A percentile compares a stretch with the other conserved stretches of the same genome.
Evolutionary conservation across 2,329 filamentous ascomycete genomes (phyloP).

Genomic region (Leptographium lundbergii): DNA sequence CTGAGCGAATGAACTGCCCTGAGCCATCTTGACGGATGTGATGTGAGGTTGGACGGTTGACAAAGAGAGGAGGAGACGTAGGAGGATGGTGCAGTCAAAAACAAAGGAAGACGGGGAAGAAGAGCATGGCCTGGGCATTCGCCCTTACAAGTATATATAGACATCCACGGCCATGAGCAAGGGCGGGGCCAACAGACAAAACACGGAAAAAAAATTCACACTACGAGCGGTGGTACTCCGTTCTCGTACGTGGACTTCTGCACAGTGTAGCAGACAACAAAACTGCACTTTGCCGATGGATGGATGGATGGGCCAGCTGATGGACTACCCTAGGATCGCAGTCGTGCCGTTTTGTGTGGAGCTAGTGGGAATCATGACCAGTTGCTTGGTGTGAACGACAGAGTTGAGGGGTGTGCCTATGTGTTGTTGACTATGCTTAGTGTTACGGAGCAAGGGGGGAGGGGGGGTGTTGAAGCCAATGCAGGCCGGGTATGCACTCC

Average conservation of each 20-base stretch:
- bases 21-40: neutral
- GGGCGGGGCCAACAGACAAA: neutral
- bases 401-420: neutral
- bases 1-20: constrained; percentile 2
- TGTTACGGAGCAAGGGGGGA: neutral
- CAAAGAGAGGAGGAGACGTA: neutral
- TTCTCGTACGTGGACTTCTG: neutral
- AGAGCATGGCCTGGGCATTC: neutral
- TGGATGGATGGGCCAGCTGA: neutral
- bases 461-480: too few relatives aligned
- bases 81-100: neutral
- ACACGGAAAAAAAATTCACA: neutral
- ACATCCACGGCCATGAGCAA: neutral
- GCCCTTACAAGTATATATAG: neutral
- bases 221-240: neutral
- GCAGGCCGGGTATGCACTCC: too few relatives aligned
- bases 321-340: neutral
- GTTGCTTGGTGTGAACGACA: neutral
- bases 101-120: neutral
- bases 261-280: neutral
- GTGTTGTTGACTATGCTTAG: neutral
- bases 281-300: neutral
- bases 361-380: neutral
- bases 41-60: neutral
- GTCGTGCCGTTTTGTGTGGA: neutral